phyloP scores from a whole-genome alignment of 148 eudicot species.

The Mesembryanthemum crystallinum region DNA sequence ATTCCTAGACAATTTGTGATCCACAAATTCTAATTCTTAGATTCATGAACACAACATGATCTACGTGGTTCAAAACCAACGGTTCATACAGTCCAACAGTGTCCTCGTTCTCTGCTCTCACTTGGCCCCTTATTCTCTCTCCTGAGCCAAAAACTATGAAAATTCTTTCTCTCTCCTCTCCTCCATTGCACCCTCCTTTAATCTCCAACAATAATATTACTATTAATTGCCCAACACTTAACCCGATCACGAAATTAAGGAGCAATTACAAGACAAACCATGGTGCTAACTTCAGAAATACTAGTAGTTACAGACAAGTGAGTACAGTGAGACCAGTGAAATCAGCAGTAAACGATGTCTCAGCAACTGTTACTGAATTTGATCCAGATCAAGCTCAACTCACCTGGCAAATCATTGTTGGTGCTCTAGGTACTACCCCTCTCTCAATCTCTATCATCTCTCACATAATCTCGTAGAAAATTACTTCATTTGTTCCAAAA shows the following conservation, averaged over 20 bases:
- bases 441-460: neutral
- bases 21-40: no score
- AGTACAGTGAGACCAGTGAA: neutral
- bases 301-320: no score
- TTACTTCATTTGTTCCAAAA: no score
- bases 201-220: neutral
- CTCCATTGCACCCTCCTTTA: neutral
- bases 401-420: conserved; percentile 71
- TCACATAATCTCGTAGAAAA: no score
- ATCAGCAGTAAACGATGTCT: conserved; percentile 28
- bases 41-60: no score
- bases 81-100: neutral
- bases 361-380: conserved; percentile 17
- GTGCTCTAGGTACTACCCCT: conserved; percentile 47
- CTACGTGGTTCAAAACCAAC: conserved; percentile 11
- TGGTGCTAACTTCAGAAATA: neutral
- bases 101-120: neutral
- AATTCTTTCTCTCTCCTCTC: neutral
- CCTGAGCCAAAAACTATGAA: conserved; percentile 1
- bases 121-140: neutral
- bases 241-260: neutral
- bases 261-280: neutral
- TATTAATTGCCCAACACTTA: neutral
- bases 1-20: no score
- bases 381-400: conserved; percentile 47